Evolutionary conservation across 176 grass and related monocot species (phyloP), one percentile per base, ranked within the genome.

Genomic region (bread wheat (Triticum aestivum)): DNA sequence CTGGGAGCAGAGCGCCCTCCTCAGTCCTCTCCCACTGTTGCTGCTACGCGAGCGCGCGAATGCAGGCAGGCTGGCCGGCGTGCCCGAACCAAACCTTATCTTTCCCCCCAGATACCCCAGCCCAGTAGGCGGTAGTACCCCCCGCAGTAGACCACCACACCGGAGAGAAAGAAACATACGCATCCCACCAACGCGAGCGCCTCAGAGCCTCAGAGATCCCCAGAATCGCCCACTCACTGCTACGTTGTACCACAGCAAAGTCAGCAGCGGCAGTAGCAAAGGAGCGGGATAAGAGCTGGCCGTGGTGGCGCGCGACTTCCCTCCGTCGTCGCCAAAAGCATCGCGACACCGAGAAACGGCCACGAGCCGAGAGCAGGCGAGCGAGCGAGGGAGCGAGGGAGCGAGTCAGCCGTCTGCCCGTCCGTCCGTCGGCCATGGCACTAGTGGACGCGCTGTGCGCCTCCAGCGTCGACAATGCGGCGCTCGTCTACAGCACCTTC

Each of bases 401-500:
- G 9, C 34, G 8, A 56, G 34, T 32, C 24, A 41, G 11, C 35
- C 29, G 6, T 3, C 65, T 54, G 13, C 14, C 44, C 82, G 15
- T 4, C 65, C 65, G 3, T 17, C 44, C 82, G 15, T 56, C 26
- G 76, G 52, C 39, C 85, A 96, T 93, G 91, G 82, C 91, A 6
- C 85, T 93, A 41, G 87, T 87, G 78, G 92, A 91, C 82, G 69
- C 76, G 47, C 81, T 82, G 75, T 81, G 86, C 79, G 82, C 84
- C 61, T 82, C 94, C 20, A 84, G 66, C 88, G 84, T 42, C 37
- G 73, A 52, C 24, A 75, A 74, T 77, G 37, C 90, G 12, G 68
- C 75, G 75, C 87, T 94, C 89, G 79, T 94, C 83, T 97, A 90
- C 84, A 89, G 92, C 79, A 92, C 92, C 83, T 92, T 94, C 83